Base-by-base conservation (phyloP, 179 eudicot species). In the Spinacia oleracea region DNA sequence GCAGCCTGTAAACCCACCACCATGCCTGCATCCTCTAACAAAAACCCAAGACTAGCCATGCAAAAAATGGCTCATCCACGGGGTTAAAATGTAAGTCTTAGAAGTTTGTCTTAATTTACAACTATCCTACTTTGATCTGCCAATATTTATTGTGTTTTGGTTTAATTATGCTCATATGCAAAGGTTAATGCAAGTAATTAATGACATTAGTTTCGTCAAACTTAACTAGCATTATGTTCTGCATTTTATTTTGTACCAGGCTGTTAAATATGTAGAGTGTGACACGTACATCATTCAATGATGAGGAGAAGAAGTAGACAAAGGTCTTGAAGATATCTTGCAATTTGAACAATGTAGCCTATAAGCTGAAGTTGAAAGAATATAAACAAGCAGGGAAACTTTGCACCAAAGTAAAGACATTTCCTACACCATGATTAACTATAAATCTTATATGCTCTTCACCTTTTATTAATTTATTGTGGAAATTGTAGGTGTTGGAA, bases 381-480 rank as follows among this genome's bases (percentile, higher is more conserved):
- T 96, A 91, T 79, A 94, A 96, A 86, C 81, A 91, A 82, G 98
- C 98, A 29, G 97, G 87, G 86, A 96, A 96, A 74, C 92, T 96
- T 1, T 96, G 99, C 84, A 91, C 98, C 45, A 96, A 94, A 97
- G 99, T 94, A 62, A 38, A 32, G 78, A 9, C 14, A 51, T 87
- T 20, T 25, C 29, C 42, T 46, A 64, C 56, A 55, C 58, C 21
- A 38, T 25, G 29, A 6, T 63, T 35, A 35, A 21, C n/a, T 25
- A 5, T 40, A 63, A 48, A n/a, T 46, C 20, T 35, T 51, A 73
- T 73, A 38, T 20, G 79, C 50, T 48, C 63, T 75, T 79, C 75
- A 75, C 46, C 38, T 6, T 69, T 31, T 23, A 11, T 74, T 50
- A 5, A 68, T 10, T 14, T 6, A 15, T 12, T 48, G 59, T 59